Percentiles rank a stretch among this genome's conserved stretches.
These are phyloP conservation scores for Solanum sejunctum DNA, from an alignment of 257 asterid species.

Conservation along the genomic window DNA sequence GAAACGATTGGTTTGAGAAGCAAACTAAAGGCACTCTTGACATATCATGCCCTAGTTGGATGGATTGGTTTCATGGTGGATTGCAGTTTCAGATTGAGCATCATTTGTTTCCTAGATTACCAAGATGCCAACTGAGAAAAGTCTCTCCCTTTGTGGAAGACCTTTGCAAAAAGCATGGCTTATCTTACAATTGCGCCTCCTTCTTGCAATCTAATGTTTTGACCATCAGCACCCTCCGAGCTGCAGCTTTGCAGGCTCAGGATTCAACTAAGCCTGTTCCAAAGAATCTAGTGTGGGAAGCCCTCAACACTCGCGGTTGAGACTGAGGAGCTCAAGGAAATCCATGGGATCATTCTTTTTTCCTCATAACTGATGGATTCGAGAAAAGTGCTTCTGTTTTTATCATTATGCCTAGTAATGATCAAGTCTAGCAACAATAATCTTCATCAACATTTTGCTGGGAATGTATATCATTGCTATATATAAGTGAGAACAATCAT, in stretches of 20 bases:
- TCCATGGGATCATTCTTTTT: not conserved
- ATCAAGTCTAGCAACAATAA: not conserved
- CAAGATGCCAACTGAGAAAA: constrained; percentile 54
- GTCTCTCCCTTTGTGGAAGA: constrained; percentile 66
- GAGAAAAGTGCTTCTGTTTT: not conserved
- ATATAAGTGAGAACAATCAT: not conserved
- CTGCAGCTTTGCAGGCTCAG: constrained; percentile 75
- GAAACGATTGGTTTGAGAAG: constrained; percentile 87
- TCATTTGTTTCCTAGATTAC: constrained; percentile 75
- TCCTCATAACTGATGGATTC: not conserved
- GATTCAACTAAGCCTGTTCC: constrained; percentile 53
- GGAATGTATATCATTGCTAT: not conserved
- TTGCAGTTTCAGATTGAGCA: constrained; percentile 80
- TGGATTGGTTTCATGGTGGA: constrained; percentile 99
- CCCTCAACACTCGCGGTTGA: constrained; percentile 75
- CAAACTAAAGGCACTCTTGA: constrained; percentile 59
- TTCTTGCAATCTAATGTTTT: constrained; percentile 58
- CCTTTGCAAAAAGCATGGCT: constrained; percentile 69
- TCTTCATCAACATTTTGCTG: not conserved
- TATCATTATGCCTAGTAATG: not conserved
- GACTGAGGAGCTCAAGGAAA: not conserved
- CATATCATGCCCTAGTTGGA: constrained; percentile 58
- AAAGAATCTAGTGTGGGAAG: constrained; percentile 82
- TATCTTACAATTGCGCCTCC: constrained; percentile 48
- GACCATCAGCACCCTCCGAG: constrained; percentile 41